Evolutionary conservation across 2,329 filamentous ascomycete species (phyloP), one percentile per base, ranked within the genome.

Genomic region (Neofusicoccum umdonicola): DNA sequence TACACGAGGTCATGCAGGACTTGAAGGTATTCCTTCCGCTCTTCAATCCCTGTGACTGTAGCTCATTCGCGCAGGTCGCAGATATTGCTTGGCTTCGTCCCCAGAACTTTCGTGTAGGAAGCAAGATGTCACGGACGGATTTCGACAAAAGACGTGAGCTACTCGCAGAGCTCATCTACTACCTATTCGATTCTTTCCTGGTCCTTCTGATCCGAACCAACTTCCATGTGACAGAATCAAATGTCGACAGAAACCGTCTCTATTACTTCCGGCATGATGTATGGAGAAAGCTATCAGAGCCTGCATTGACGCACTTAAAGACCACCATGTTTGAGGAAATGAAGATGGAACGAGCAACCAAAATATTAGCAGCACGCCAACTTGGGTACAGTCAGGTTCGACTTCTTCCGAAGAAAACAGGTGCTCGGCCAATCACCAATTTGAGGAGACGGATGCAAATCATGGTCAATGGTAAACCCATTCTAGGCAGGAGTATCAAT

Each of bases 231-330:
- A 99, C 95, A 0, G 95, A 99, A 75, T 95, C 93, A 0, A 93
- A 87, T 67, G 82, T 83, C 1, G 87, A 97, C 72, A 88, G 90
- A 15, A 92, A 95, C 70, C 87, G 88, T 34, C 79, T 98, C 0
- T 97, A 96, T 76, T 99, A 92, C 78, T 98, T 97, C 74, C 90
- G 94, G 3, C 95, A 99, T 68, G 95, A 99, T 76, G 83, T 95
- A 9, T 99, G 95, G 95, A 87, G 86, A 58, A 84, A 84, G 45
- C 77, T 98, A 39, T 87, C 89, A 1, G 88, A 93, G 69, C 90
- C 93, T 6, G 87, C 89, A 0, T 80, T 97, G 73, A 76, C 82
- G 0, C 79, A 79, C 0, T 79, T 98, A 22, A 95, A 90, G 72
- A 69, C 79, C 1, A 84, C 80, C 8, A 92, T 96, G 85, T 92